Evolutionary conservation across 2,329 filamentous ascomycete species (phyloP).

Genomic region (Neopestalotiopsis sp.): DNA sequence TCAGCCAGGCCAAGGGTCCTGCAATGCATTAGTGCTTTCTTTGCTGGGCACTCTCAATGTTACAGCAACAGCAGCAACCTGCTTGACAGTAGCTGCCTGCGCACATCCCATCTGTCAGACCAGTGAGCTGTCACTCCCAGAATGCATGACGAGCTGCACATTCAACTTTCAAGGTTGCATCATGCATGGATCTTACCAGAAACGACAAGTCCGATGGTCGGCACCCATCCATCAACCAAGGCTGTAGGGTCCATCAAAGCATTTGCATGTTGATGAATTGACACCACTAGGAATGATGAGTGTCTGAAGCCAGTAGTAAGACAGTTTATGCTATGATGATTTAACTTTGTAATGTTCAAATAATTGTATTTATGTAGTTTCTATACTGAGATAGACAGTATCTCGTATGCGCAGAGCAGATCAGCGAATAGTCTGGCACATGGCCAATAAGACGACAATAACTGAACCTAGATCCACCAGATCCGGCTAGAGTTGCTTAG

Average conservation of each 20-base stretch:
- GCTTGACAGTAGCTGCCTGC: not conserved
- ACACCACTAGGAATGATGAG: too few species aligned
- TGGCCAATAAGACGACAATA: constrained; percentile 1
- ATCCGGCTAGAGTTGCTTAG: not conserved
- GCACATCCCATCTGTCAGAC: constrained; percentile 5
- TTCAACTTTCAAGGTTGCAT: not conserved
- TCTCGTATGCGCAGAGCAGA: too few species aligned
- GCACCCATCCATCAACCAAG: not conserved
- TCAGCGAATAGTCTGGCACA: not conserved
- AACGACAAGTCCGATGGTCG: too few species aligned
- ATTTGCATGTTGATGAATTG: too few species aligned
- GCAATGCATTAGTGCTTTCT: not conserved
- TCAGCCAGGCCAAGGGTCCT: too few species aligned
- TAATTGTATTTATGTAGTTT: too few species aligned
- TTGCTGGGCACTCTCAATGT: not conserved
- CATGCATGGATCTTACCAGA: too few species aligned
- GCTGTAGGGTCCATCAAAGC: too few species aligned
- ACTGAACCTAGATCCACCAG: not conserved
- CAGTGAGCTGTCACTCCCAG: not conserved
- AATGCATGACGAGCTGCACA: constrained; percentile 6
- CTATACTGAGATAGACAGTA: too few species aligned
- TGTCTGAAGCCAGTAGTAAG: too few species aligned
- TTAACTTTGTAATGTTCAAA: too few species aligned
- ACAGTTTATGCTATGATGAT: too few species aligned
- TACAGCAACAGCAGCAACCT: not conserved